Percentiles rank a stretch among this genome's conserved stretches.
These are phyloP conservation scores for Chaetomiaceae sp. DNA, from an alignment of 2,329 filamentous ascomycete genomes.

Conservation along the genomic window DNA sequence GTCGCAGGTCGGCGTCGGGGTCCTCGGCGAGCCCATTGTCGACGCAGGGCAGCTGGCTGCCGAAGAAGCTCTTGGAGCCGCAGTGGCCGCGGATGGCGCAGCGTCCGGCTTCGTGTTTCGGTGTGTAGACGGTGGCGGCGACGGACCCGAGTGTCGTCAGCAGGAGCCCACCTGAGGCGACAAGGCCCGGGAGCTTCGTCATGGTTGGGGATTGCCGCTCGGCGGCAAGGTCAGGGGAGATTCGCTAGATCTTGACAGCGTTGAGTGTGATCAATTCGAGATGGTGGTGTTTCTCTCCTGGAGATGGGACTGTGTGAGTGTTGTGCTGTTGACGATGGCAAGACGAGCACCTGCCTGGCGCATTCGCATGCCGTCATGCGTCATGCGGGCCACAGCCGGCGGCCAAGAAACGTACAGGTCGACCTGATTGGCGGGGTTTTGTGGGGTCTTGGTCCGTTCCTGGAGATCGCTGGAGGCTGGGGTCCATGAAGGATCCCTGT, in stretches of 20 bases:
- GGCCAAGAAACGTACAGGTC: background rate
- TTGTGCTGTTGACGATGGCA: background rate
- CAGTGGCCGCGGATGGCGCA: slow-evolving; percentile 91
- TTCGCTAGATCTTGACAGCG: no score
- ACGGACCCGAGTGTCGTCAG: slow-evolving; percentile 30
- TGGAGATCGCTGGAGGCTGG: slow-evolving; percentile 7
- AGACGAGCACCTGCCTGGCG: background rate
- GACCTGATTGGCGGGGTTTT: slow-evolving; percentile 15
- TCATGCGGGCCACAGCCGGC: slow-evolving; percentile 9
- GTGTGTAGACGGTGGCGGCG: slow-evolving; percentile 37
- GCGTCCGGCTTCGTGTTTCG: slow-evolving; percentile 77
- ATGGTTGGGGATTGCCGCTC: slow-evolving; percentile 30
- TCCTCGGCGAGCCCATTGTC: slow-evolving; percentile 80
- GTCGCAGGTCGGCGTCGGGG: slow-evolving; percentile 66
- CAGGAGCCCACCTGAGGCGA: slow-evolving; percentile 34
- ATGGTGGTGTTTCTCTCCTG: background rate
- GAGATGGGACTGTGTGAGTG: background rate
- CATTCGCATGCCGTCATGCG: slow-evolving; percentile 14
- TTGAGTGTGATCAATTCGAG: no score
- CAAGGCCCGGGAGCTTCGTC: slow-evolving; percentile 35
- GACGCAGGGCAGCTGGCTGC: slow-evolving; percentile 82
- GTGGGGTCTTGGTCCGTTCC: slow-evolving; percentile 12
- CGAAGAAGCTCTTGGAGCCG: slow-evolving; percentile 86
- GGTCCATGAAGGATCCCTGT: background rate
- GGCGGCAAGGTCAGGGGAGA: slow-evolving; percentile 15